Evolutionary conservation across 2,329 filamentous ascomycete genomes (phyloP).

Genomic region (Allantophomopsis cytisporea): DNA sequence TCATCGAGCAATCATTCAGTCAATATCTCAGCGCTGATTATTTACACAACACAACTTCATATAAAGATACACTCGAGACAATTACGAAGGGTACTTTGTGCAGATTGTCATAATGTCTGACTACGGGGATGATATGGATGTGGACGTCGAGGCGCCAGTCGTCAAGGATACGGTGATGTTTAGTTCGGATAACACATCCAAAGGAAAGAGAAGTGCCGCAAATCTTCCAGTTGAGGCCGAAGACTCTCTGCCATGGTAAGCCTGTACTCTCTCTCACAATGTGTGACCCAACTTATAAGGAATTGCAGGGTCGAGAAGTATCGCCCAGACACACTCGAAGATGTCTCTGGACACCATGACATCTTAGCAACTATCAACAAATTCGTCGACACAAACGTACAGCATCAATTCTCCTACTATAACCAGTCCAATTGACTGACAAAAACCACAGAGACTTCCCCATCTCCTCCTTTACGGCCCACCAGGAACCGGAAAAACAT

Average conservation of each 20-base stretch:
- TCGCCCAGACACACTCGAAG: constrained; percentile 72
- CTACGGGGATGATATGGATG: constrained; percentile 53
- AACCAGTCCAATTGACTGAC: constrained; percentile 2
- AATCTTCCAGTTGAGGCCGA: constrained; percentile 90
- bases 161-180: constrained; percentile 45
- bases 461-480: constrained; percentile 95
- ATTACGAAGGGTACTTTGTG: too few relatives aligned
- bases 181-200: constrained; percentile 59
- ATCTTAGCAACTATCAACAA: constrained; percentile 97
- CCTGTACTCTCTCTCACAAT: constrained; percentile 1
- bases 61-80: too few relatives aligned
- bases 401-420: constrained; percentile 3
- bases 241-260: constrained; percentile 83
- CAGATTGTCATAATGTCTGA: constrained; percentile 28
- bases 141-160: constrained; percentile 50
- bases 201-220: constrained; percentile 84
- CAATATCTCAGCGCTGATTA: too few relatives aligned
- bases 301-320: constrained; percentile 83
- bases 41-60: not conserved
- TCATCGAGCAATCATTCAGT: too few relatives aligned
- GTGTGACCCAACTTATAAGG: constrained; percentile 6
- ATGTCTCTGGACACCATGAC: constrained; percentile 94
- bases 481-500: constrained; percentile 94
- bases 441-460: constrained; percentile 50
- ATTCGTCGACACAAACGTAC: constrained; percentile 81